A percentile compares a stretch with the other conserved stretches of the same genome.
These are phyloP conservation scores for Curvularia sp. DNA, from an alignment of 2,329 filamentous ascomycete species.

Conservation along the genomic window DNA sequence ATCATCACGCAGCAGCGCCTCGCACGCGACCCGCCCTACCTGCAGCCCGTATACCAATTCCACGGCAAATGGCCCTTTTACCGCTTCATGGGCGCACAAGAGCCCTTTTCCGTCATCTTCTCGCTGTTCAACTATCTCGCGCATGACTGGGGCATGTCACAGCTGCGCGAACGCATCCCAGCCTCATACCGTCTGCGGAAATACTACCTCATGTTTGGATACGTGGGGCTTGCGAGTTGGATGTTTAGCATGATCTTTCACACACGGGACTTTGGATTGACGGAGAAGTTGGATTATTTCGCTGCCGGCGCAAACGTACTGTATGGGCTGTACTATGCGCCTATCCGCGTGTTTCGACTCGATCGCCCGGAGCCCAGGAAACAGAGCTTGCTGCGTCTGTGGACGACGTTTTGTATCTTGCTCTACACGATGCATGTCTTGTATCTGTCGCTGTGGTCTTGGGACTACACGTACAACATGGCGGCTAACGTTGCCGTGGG, in stretches of 20 bases:
- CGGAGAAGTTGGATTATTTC: constrained; percentile 97
- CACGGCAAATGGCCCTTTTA: constrained; percentile 99
- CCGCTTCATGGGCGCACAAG: constrained; percentile 89
- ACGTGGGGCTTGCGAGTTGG: constrained; percentile 84
- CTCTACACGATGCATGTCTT: constrained; percentile 79
- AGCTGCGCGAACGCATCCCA: constrained; percentile 74
- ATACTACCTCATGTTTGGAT: constrained; percentile 82
- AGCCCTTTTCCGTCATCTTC: constrained; percentile 92
- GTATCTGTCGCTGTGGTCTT: constrained; percentile 84
- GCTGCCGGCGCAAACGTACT: constrained; percentile 87
- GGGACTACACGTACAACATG: constrained; percentile 99
- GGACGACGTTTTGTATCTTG: constrained; percentile 74
- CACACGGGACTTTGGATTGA: constrained; percentile 81
- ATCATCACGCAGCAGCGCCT: constrained; percentile 79
- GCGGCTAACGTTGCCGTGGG: constrained; percentile 87
- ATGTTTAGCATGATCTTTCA: constrained; percentile 91
- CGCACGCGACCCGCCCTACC: constrained; percentile 67
- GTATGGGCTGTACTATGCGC: constrained; percentile 87
- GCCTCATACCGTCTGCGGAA: constrained; percentile 74
- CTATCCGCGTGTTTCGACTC: constrained; percentile 81
- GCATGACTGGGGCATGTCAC: constrained; percentile 77
- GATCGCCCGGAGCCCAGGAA: constrained; percentile 64
- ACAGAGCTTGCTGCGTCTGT: constrained; percentile 68
- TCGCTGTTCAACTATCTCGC: constrained; percentile 89
- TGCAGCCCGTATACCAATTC: constrained; percentile 80